Conservation (phyloP, 2,329 filamentous ascomycete species). For the Pestalotiopsis sp. region DNA sequence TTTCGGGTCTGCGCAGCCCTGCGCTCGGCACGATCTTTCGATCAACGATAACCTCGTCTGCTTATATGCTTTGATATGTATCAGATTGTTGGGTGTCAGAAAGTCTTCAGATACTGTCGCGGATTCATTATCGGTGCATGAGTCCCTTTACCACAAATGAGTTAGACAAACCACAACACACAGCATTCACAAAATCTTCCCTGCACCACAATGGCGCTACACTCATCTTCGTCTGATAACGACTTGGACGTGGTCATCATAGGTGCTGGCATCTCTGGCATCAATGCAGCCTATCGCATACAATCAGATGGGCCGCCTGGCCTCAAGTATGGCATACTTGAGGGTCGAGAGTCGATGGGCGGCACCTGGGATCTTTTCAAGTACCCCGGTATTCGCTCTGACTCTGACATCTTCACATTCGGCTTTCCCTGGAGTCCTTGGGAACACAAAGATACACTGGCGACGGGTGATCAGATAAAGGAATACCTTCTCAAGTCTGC, state of each 20-base stretch:
- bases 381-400: slow-evolving; percentile 72
- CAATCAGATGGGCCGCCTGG: slow-evolving; percentile 58
- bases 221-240: neutral
- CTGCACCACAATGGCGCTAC: neutral
- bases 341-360: slow-evolving; percentile 67
- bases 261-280: slow-evolving; percentile 75
- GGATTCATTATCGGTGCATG: neutral
- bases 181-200: neutral
- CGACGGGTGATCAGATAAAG: slow-evolving; percentile 43
- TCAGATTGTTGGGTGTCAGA: neutral
- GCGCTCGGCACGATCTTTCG: neutral
- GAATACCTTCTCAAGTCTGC: slow-evolving; percentile 57
- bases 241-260: slow-evolving; percentile 65
- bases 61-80: neutral
- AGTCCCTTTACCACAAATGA: neutral
- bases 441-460: slow-evolving; percentile 43
- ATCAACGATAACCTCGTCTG: neutral
- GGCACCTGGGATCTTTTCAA: slow-evolving; percentile 81
- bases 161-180: neutral
- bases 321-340: slow-evolving; percentile 67
- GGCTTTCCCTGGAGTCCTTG: slow-evolving; percentile 74
- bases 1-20: neutral
- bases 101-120: neutral
- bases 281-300: slow-evolving; percentile 73
- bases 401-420: slow-evolving; percentile 65